Conservation (phyloP, 805 yeast genomes). For the Ogataea ganodermae region DNA sequence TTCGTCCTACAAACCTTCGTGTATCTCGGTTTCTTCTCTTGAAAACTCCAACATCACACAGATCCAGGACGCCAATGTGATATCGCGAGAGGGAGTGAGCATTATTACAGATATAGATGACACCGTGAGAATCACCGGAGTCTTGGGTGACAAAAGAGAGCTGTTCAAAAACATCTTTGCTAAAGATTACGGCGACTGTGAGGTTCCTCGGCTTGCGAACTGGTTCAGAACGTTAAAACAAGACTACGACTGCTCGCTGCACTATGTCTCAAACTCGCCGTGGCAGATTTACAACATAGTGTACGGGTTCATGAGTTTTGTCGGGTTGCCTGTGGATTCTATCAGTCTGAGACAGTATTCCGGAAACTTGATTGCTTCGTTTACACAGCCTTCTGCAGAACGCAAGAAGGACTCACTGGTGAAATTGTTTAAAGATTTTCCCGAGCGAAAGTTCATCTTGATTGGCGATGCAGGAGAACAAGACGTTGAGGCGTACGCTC, state of each 20-base stretch:
- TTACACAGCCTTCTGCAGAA: conserved; percentile 85
- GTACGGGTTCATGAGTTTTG: conserved; percentile 53
- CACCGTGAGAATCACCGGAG: conserved; percentile 88
- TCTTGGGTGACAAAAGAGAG: conserved; percentile 82
- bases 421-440: conserved; percentile 70
- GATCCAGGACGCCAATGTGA: conserved; percentile 46
- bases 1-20: conserved; percentile 62
- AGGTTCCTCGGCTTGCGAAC: conserved; percentile 68
- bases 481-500: conserved; percentile 88
- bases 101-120: conserved; percentile 93
- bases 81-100: conserved; percentile 55
- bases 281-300: conserved; percentile 78
- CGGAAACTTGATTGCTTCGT: conserved; percentile 77
- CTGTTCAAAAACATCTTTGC: conserved; percentile 77
- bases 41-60: conserved; percentile 49
- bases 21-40: conserved; percentile 51
- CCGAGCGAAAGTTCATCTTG: conserved; percentile 73
- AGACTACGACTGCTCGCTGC: conserved; percentile 54
- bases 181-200: conserved; percentile 64
- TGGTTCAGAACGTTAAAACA: conserved; percentile 64
- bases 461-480: conserved; percentile 96
- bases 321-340: conserved; percentile 74
- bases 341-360: conserved; percentile 85
- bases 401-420: conserved; percentile 70
- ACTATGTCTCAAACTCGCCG: conserved; percentile 95